These are phyloP conservation scores for Teunomyces barrocoloradensis DNA, from an alignment of 805 yeast species.

Conservation along the genomic window DNA sequence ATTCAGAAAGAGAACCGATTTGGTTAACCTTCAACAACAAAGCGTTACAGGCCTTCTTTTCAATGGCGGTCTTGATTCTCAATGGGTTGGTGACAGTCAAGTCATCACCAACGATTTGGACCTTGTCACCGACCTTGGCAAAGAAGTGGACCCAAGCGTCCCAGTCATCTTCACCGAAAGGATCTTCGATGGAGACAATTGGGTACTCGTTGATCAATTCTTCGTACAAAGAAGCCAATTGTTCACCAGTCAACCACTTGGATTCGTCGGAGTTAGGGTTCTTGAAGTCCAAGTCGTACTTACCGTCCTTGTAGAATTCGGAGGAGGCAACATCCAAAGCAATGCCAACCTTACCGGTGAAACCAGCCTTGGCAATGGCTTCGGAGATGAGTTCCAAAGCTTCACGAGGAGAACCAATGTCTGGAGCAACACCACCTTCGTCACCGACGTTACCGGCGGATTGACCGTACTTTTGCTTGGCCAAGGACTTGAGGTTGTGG, in stretches of 20 bases:
- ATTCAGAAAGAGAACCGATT: slow-evolving; percentile 95
- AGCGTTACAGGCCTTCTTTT: slow-evolving; percentile 93
- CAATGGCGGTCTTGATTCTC: slow-evolving; percentile 93
- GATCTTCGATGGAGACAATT: slow-evolving; percentile 97
- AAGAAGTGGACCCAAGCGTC: slow-evolving; percentile 93
- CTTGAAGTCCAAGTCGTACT: slow-evolving; percentile 98
- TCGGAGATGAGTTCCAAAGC: slow-evolving; percentile 90
- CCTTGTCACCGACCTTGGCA: slow-evolving; percentile 57
- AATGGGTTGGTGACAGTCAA: slow-evolving; percentile 97
- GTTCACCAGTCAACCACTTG: slow-evolving; percentile 86
- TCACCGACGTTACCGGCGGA: slow-evolving; percentile 99
- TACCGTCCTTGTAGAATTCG: slow-evolving; percentile 95
- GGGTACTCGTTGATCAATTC: slow-evolving; percentile 86
- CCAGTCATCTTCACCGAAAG: slow-evolving; percentile 99
- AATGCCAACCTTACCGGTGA: slow-evolving; percentile 87
- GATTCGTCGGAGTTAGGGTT: slow-evolving; percentile 88
- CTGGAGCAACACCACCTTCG: slow-evolving; percentile 99
- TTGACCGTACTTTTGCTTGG: slow-evolving; percentile 95
- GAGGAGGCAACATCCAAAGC: slow-evolving; percentile 97
- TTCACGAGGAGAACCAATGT: slow-evolving; percentile 91
- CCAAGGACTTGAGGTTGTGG: slow-evolving; percentile 90
- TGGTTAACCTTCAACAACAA: slow-evolving; percentile 97
- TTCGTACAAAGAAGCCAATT: slow-evolving; percentile 83
- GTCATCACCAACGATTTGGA: slow-evolving; percentile 97
- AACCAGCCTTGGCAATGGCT: slow-evolving; percentile 92